Conservation (phyloP, 148 eudicot species). For the Gaultheria prostrata region DNA sequence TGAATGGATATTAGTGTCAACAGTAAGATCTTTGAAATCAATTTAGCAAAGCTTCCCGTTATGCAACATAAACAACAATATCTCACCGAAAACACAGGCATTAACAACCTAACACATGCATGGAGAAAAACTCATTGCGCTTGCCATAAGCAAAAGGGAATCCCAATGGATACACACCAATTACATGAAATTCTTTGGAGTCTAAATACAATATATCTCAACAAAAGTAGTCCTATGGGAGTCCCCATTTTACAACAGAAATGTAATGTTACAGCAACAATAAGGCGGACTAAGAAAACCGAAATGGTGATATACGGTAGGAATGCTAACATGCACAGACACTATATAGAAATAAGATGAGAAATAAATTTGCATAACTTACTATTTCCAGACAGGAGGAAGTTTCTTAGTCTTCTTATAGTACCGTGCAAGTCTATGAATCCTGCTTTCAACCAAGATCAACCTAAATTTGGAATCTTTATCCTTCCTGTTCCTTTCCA, state of each 20-base stretch:
- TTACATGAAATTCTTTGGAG: background rate
- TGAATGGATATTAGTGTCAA: background rate
- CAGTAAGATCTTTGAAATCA: background rate
- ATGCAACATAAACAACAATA: background rate
- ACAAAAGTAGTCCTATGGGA: background rate
- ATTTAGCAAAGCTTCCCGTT: background rate
- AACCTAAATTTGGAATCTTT: conserved; percentile 38
- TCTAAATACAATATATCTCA: background rate
- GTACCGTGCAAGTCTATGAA: conserved; percentile 37
- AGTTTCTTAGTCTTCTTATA: conserved; percentile 41
- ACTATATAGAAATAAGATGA: background rate
- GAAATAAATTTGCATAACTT: conserved; percentile 4
- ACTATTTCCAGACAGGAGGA: conserved; percentile 37
- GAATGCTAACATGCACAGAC: background rate
- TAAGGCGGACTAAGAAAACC: no score
- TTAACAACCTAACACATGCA: background rate
- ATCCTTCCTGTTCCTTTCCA: conserved; percentile 42
- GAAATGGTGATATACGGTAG: background rate
- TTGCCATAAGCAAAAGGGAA: background rate
- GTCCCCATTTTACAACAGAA: background rate
- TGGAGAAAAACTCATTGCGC: background rate
- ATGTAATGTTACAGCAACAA: background rate
- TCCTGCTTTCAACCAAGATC: conserved; percentile 40
- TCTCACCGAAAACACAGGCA: background rate
- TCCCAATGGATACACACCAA: background rate